phyloP scores from a whole-genome alignment of 2,329 filamentous ascomycete genomes.

The Aspergillus flavus region DNA sequence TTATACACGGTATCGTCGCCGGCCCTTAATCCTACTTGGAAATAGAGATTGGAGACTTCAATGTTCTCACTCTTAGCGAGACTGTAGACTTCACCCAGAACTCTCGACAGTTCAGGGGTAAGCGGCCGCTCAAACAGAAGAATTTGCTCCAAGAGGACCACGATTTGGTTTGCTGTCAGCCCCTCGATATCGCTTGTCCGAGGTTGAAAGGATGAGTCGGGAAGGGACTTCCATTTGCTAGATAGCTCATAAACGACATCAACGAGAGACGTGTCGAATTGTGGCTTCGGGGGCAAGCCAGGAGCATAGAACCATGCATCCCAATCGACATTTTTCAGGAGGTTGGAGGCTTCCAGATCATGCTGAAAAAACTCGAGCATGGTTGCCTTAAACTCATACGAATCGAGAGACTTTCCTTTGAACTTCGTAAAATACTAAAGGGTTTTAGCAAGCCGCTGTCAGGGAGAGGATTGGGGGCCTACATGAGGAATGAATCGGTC shows the following conservation, averaged over 20 bases:
- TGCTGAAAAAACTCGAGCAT: slow-evolving; percentile 80
- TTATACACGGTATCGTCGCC: slow-evolving; percentile 69
- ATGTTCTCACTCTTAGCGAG: slow-evolving; percentile 78
- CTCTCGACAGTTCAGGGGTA: slow-evolving; percentile 64
- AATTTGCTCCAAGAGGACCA: slow-evolving; percentile 85
- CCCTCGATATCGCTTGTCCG: slow-evolving; percentile 67
- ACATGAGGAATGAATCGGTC: slow-evolving; percentile 90
- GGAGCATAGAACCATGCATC: slow-evolving; percentile 85
- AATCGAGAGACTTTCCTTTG: slow-evolving; percentile 84
- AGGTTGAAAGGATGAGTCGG: slow-evolving; percentile 59
- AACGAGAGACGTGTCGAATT: slow-evolving; percentile 85
- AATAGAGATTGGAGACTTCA: slow-evolving; percentile 81
- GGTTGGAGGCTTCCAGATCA: slow-evolving; percentile 64
- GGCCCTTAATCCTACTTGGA: slow-evolving; percentile 75
- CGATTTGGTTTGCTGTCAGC: slow-evolving; percentile 83
- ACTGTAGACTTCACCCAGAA: slow-evolving; percentile 75
- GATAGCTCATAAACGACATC: slow-evolving; percentile 83
- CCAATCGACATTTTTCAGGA: slow-evolving; percentile 79
- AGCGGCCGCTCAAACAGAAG: slow-evolving; percentile 69
- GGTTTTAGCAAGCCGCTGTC: slow-evolving; percentile 3
- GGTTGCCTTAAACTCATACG: slow-evolving; percentile 89
- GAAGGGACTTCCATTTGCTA: slow-evolving; percentile 71
- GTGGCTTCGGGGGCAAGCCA: slow-evolving; percentile 84
- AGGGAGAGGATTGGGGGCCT: slow-evolving; percentile 16
- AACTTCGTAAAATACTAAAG: slow-evolving; percentile 77